Evolutionary conservation across 1,139 yeast species (phyloP).

Genomic region (Diutina rugosa): DNA sequence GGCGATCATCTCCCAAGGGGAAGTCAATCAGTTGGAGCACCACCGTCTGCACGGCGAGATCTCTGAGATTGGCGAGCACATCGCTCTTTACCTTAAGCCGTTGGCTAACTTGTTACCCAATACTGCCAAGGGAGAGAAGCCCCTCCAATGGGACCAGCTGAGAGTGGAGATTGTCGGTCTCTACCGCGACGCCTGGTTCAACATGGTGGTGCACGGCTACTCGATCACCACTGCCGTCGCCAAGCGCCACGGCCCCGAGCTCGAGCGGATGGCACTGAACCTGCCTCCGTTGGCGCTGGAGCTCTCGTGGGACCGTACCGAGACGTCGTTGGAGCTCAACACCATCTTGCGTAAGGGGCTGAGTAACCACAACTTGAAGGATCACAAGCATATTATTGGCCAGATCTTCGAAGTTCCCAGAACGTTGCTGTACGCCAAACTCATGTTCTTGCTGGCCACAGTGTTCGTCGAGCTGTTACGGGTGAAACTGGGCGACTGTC

Average conservation of each 20-base stretch:
- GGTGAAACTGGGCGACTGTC: constrained; percentile 70
- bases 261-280: constrained; percentile 68
- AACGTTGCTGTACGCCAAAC: constrained; percentile 60
- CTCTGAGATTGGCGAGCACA: constrained; percentile 64
- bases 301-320: constrained; percentile 73
- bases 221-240: constrained; percentile 47
- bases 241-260: constrained; percentile 27
- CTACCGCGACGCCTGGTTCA: constrained; percentile 90
- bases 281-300: constrained; percentile 93
- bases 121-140: constrained; percentile 25
- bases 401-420: constrained; percentile 37
- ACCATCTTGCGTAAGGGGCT: constrained; percentile 86
- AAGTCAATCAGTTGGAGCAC: constrained; percentile 65
- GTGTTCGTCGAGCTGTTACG: constrained; percentile 68
- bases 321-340: constrained; percentile 83
- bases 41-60: constrained; percentile 76
- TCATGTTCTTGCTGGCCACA: constrained; percentile 82
- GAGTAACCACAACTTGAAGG: constrained; percentile 67
- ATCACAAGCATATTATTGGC: constrained; percentile 52
- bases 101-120: constrained; percentile 65
- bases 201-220: constrained; percentile 86
- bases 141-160: constrained; percentile 27
- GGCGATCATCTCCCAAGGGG: constrained; percentile 67
- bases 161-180: constrained; percentile 30
- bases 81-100: constrained; percentile 56